Base-by-base conservation (phyloP, 305 asterid species). In the Euphrasia arctica region DNA sequence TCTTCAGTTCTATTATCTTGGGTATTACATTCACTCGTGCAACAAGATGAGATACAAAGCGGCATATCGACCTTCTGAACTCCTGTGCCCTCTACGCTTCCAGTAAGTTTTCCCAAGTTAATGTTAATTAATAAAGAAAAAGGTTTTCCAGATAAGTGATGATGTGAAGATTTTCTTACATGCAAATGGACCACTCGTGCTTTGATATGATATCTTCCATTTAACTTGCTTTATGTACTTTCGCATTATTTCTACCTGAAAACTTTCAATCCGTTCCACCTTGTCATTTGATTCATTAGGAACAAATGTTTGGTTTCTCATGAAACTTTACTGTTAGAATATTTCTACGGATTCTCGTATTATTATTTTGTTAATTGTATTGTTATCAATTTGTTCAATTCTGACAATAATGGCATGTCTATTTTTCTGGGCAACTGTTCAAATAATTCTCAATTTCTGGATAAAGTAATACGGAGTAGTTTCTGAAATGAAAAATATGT, bases 21-120 rank as follows among this genome's bases (percentile, higher is more conserved):
- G 99, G 57, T 93, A 88, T 72, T 93, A 93, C 85, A 88, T 88
- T 77, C 99, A 93, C 79, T 88, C 95, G 62, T 90, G 99, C 82
- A 79, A 75, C 75, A 93, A 90, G 81, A 93, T 93, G 99, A 90
- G 95, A 78, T 93, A 93, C 79, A 93, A 90, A 81, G 96, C 95
- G 60, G 89, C 93, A 25, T 88, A 90, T 73, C 84, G 75, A 31
- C 99, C 99, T 56, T 90, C 99, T 58, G 95, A 93, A 85, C 96
- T 93, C 65, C 96, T 93, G 61, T 90, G 99, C 77, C 97, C 99
- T 65, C 95, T 84, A 66, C 96, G 93, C 34, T 86, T 78, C 73
- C 72, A 80, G 99, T 93, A 83, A 93, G 97, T 85, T 72, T 39
- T 55, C 34, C 47, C 70, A 22, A 42, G 18, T 60, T 69, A 27